Conservation (phyloP, 1,284 basidiomycete genomes). For the Ganoderma sp. region DNA sequence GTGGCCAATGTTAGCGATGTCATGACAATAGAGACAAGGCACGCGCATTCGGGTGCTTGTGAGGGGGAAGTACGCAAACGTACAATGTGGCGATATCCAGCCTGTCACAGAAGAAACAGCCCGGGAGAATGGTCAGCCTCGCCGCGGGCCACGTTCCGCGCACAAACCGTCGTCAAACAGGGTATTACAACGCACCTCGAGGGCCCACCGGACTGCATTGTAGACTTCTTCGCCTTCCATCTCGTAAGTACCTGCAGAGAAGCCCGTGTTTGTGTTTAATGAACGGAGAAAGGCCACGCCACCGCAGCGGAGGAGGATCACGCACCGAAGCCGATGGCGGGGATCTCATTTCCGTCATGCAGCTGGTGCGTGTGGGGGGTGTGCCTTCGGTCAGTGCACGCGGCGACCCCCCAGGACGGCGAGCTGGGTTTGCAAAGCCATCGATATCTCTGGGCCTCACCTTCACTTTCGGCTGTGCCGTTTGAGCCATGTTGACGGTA, state of each 20-base stretch:
- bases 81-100: slow-evolving; percentile 72
- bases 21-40: neutral
- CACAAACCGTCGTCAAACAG: slow-evolving; percentile 15
- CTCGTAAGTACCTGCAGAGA: slow-evolving; percentile 65
- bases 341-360: slow-evolving; percentile 66
- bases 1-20: slow-evolving; percentile 4
- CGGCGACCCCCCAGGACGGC: neutral
- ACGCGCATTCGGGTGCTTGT: neutral
- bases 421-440: neutral
- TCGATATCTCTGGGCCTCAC: slow-evolving; percentile 11
- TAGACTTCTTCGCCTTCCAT: slow-evolving; percentile 63
- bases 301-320: neutral
- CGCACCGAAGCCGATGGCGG: slow-evolving; percentile 68
- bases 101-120: slow-evolving; percentile 41
- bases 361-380: slow-evolving; percentile 47
- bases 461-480: slow-evolving; percentile 14
- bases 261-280: slow-evolving; percentile 9
- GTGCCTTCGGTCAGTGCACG: slow-evolving; percentile 1
- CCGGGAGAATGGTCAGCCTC: neutral
- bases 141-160: neutral
- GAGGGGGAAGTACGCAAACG: slow-evolving; percentile 34
- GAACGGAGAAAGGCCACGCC: neutral
- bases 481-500: slow-evolving; percentile 4
- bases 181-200: slow-evolving; percentile 52
- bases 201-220: slow-evolving; percentile 61